Evolutionary conservation across 1,284 basidiomycete genomes (phyloP).

Genomic region (Phenoliferia sp.): DNA sequence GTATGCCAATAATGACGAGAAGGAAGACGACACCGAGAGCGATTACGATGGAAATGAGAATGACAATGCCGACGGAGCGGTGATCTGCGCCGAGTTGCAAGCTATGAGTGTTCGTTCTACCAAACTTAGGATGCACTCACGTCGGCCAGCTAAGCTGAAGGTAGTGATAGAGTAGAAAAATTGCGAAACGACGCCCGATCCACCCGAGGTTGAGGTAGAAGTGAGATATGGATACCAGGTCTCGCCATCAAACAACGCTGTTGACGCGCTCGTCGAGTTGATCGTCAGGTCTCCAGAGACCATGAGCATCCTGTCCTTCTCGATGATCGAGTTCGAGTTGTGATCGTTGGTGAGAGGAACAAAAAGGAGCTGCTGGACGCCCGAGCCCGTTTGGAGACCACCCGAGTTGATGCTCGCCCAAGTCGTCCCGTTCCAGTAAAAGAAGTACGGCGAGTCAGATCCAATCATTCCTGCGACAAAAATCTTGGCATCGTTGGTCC

Average conservation of each 20-base stretch:
- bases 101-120: conserved; percentile 1
- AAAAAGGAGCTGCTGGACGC: conserved; percentile 75
- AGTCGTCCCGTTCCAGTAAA: conserved; percentile 70
- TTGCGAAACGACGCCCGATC: conserved; percentile 65
- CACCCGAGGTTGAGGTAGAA: conserved; percentile 49
- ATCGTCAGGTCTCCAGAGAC: conserved; percentile 76
- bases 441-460: conserved; percentile 64
- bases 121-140: conserved; percentile 12
- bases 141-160: conserved; percentile 29
- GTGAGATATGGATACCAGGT: conserved; percentile 51
- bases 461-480: conserved; percentile 77
- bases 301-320: conserved; percentile 83
- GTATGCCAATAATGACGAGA: conserved; percentile 4
- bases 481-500: conserved; percentile 72
- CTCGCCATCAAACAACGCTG: conserved; percentile 81
- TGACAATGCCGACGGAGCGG: conserved; percentile 86
- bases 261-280: conserved; percentile 57
- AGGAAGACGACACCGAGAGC: conserved; percentile 47
- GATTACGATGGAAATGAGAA: conserved; percentile 90
- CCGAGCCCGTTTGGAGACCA: background rate
- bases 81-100: conserved; percentile 53
- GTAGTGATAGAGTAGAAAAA: conserved; percentile 64
- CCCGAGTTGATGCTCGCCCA: background rate
- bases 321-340: conserved; percentile 62
- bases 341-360: conserved; percentile 74